phyloP scores from a whole-genome alignment of 2,329 filamentous ascomycete genomes.

The Diplodia corticola region DNA sequence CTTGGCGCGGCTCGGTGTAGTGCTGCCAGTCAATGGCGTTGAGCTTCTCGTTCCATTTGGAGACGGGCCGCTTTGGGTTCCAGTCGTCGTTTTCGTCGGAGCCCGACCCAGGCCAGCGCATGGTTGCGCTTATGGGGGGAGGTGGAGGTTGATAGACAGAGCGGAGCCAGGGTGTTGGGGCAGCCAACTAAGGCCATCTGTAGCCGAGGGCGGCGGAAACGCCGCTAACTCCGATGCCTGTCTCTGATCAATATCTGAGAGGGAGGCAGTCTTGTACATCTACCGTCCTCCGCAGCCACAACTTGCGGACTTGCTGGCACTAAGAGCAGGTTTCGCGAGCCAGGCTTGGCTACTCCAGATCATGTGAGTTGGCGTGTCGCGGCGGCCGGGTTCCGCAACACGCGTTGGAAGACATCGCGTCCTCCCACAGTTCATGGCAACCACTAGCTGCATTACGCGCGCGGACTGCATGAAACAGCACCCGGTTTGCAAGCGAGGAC shows the following conservation, averaged over 20 bases:
- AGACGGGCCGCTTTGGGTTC: constrained; percentile 37
- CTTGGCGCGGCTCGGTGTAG: constrained; percentile 56
- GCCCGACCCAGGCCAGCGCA: constrained; percentile 46
- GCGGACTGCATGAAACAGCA: too few species aligned
- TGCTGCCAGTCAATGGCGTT: constrained; percentile 51
- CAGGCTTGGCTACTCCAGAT: background rate
- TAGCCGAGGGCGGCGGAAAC: constrained; percentile 11
- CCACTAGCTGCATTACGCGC: background rate
- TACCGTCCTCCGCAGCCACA: background rate
- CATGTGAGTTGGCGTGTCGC: background rate
- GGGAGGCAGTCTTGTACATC: too few species aligned
- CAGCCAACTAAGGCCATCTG: constrained; percentile 3
- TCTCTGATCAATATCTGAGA: too few species aligned
- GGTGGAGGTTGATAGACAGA: constrained; percentile 11
- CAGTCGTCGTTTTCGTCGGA: constrained; percentile 32
- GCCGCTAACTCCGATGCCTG: background rate
- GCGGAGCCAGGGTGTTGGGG: background rate
- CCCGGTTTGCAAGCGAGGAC: background rate
- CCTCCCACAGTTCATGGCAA: background rate
- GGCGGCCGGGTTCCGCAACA: too few species aligned
- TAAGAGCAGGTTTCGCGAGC: background rate
- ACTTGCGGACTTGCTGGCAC: too few species aligned
- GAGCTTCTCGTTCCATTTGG: constrained; percentile 43
- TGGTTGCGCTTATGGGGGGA: constrained; percentile 29
- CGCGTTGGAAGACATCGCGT: background rate